Conservation (phyloP, 768 basidiomycete species). For the Holtermannia corniformis region DNA sequence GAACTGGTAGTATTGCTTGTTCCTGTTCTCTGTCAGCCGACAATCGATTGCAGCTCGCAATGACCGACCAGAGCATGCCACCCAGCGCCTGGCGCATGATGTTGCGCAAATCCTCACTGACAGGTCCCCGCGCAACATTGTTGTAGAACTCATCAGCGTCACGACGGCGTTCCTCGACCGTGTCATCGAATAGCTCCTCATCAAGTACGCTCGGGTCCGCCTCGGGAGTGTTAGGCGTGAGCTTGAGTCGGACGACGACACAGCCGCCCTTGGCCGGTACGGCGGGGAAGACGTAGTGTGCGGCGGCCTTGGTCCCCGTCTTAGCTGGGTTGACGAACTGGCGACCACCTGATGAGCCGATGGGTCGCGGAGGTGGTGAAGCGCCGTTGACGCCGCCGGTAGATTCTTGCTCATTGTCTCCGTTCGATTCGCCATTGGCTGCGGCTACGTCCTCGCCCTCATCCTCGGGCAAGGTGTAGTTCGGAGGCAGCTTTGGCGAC, state of each 20-base stretch:
- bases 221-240: slow-evolving; percentile 67
- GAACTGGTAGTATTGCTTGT: slow-evolving; percentile 94
- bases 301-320: slow-evolving; percentile 83
- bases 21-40: slow-evolving; percentile 40
- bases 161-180: slow-evolving; percentile 75
- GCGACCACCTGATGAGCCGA: slow-evolving; percentile 20
- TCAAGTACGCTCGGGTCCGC: slow-evolving; percentile 74
- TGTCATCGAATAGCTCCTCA: slow-evolving; percentile 78
- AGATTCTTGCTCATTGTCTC: slow-evolving; percentile 43
- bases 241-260: slow-evolving; percentile 84
- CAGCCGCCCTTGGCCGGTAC: slow-evolving; percentile 90
- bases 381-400: slow-evolving; percentile 40
- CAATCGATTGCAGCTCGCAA: background rate
- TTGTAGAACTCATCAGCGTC: slow-evolving; percentile 97
- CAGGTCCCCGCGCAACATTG: slow-evolving; percentile 65
- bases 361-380: slow-evolving; percentile 30
- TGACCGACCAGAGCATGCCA: slow-evolving; percentile 79
- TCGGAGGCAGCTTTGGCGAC: slow-evolving; percentile 23
- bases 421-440: slow-evolving; percentile 41
- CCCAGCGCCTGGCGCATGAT: slow-evolving; percentile 92
- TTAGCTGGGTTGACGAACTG: slow-evolving; percentile 74
- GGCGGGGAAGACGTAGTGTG: slow-evolving; percentile 75
- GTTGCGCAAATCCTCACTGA: slow-evolving; percentile 86
- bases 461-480: slow-evolving; percentile 10
- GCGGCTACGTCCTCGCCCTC: slow-evolving; percentile 11